Evolutionary conservation across 805 yeast genomes (phyloP).

Genomic region (Ascoidea asiatica): DNA sequence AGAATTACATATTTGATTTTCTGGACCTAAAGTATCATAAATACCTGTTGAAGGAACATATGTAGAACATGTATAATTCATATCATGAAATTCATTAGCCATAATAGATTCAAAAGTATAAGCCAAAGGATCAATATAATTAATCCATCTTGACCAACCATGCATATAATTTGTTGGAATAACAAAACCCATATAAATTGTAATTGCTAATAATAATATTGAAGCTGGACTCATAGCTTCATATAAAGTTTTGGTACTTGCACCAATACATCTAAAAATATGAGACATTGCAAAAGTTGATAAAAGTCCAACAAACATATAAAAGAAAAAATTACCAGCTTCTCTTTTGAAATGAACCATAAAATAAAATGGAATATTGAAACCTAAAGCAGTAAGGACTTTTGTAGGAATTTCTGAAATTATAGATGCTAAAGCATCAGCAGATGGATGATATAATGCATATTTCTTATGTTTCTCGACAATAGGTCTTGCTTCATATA

Average conservation of each 20-base stretch:
- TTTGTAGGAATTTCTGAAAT: slow-evolving; percentile 36
- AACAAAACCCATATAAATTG: slow-evolving; percentile 44
- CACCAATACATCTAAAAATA: slow-evolving; percentile 39
- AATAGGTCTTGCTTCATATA: slow-evolving; percentile 39
- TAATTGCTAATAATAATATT: slow-evolving; percentile 30
- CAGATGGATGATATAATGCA: slow-evolving; percentile 43
- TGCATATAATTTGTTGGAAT: slow-evolving; percentile 42
- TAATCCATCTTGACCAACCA: slow-evolving; percentile 58
- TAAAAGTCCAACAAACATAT: slow-evolving; percentile 24
- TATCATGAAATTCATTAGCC: slow-evolving; percentile 40
- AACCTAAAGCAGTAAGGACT: slow-evolving; percentile 25
- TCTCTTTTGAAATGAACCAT: slow-evolving; percentile 36
- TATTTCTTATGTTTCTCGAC: slow-evolving; percentile 43
- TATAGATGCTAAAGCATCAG: slow-evolving; percentile 39
- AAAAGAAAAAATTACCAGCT: slow-evolving; percentile 42
- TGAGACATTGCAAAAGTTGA: slow-evolving; percentile 40
- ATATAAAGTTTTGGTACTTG: slow-evolving; percentile 30
- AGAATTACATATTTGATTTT: slow-evolving; percentile 29
- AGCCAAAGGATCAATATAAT: slow-evolving; percentile 43
- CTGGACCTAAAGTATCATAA: slow-evolving; percentile 20
- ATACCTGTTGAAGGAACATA: slow-evolving; percentile 36
- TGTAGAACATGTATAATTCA: slow-evolving; percentile 29
- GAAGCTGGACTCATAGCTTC: slow-evolving; percentile 51
- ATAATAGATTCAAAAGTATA: slow-evolving; percentile 45
- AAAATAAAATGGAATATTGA: slow-evolving; percentile 36